phyloP scores from a whole-genome alignment of 108 stramenopile genomes.

The Skeletonema menzelii region DNA sequence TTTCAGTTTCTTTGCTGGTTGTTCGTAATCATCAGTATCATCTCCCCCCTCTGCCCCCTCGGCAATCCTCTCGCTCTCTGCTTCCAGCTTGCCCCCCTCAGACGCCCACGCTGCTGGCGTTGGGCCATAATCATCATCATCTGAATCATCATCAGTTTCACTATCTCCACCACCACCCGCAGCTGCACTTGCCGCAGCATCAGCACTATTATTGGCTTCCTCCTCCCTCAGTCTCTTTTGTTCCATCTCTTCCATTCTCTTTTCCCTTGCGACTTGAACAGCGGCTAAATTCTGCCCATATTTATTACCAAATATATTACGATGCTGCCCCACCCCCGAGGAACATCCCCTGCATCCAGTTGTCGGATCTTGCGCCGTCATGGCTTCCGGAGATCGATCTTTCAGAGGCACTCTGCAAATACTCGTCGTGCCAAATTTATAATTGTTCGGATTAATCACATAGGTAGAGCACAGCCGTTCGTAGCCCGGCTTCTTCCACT shows the following conservation, averaged over 20 bases:
- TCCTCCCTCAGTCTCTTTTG: slow-evolving; percentile 28
- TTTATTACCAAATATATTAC: slow-evolving; percentile 99
- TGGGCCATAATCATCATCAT: slow-evolving; percentile 87
- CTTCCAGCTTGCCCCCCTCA: slow-evolving; percentile 65
- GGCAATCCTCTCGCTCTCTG: slow-evolving; percentile 63
- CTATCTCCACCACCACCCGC: slow-evolving; percentile 58
- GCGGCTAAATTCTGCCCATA: slow-evolving; percentile 99
- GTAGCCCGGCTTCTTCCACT: slow-evolving; percentile 99
- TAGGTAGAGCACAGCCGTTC: slow-evolving; percentile 98
- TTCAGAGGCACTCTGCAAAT: slow-evolving; percentile 94
- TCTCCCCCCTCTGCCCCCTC: slow-evolving; percentile 23
- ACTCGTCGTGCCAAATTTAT: slow-evolving; percentile 97
- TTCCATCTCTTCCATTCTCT: slow-evolving; percentile 60
- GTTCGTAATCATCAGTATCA: slow-evolving; percentile 50
- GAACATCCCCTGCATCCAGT: slow-evolving; percentile 99
- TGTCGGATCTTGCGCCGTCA: slow-evolving; percentile 84
- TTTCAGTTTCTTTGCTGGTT: slow-evolving; percentile 43
- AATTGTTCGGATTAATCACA: slow-evolving; percentile 98
- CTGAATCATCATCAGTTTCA: slow-evolving; percentile 58
- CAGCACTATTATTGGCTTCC: slow-evolving; percentile 30
- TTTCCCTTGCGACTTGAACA: slow-evolving; percentile 93
- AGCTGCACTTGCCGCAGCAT: slow-evolving; percentile 10
- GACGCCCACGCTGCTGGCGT: slow-evolving; percentile 78
- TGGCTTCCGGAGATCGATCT: slow-evolving; percentile 70
- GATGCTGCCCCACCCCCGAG: slow-evolving; percentile 85